These are phyloP conservation scores for Thinopyrum elongatum DNA, from an alignment of 176 grass and related monocot species.

Conservation along the genomic window DNA sequence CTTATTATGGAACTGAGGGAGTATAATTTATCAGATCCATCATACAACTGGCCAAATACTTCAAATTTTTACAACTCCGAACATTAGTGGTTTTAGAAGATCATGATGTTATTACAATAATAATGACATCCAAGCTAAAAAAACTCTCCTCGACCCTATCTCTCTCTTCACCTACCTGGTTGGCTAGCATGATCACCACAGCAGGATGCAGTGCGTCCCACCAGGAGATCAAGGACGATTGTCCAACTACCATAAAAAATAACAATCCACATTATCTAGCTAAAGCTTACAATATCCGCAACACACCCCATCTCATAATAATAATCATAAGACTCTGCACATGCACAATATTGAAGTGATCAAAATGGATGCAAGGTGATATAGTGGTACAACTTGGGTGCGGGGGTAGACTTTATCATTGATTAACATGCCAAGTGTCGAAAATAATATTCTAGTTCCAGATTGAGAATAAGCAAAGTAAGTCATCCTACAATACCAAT, in stretches of 20 bases:
- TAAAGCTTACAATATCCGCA: neutral
- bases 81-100: neutral
- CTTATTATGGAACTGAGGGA: no score
- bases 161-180: neutral
- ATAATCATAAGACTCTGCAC: neutral
- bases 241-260: neutral
- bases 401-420: neutral
- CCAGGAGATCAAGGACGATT: neutral
- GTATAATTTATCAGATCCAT: neutral
- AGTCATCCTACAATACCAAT: conserved; percentile 58
- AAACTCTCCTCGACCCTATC: neutral
- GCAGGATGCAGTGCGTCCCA: neutral
- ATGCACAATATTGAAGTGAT: neutral
- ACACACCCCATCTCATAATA: neutral
- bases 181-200: neutral
- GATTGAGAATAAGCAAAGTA: neutral
- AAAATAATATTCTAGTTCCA: conserved; percentile 6
- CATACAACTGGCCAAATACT: neutral
- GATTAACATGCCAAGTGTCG: neutral
- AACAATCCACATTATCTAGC: neutral
- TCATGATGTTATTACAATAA: neutral
- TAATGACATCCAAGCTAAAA: neutral
- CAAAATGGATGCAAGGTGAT: neutral
- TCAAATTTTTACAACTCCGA: neutral
- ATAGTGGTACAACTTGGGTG: neutral